These are phyloP conservation scores for Xylaria digitata DNA, from an alignment of 2,329 filamentous ascomycete genomes.

Conservation along the genomic window DNA sequence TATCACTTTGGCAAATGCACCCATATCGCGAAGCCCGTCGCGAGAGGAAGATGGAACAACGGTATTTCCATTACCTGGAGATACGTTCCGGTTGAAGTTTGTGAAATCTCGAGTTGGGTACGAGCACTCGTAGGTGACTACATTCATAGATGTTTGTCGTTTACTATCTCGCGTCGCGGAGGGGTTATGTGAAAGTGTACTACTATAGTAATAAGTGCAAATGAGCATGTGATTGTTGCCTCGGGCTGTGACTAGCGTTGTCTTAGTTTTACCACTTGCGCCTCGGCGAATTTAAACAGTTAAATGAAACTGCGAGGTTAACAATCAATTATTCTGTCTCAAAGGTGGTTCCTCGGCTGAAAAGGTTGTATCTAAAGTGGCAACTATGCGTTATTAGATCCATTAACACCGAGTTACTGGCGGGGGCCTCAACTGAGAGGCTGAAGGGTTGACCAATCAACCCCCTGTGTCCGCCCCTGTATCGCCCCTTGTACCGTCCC, in stretches of 20 bases:
- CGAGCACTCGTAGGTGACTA: too few species aligned
- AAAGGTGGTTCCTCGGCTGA: slow-evolving; percentile 18
- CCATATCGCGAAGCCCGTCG: too few species aligned
- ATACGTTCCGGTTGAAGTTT: too few species aligned
- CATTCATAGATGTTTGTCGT: too few species aligned
- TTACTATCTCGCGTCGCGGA: too few species aligned
- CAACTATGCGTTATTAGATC: not conserved
- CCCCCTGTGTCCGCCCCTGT: not conserved
- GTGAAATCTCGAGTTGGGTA: too few species aligned
- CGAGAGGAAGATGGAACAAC: too few species aligned
- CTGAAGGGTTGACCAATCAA: slow-evolving; percentile 18
- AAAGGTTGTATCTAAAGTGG: not conserved
- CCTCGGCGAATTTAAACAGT: slow-evolving; percentile 12
- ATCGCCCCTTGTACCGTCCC: too few species aligned
- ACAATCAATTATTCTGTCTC: not conserved
- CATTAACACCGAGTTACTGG: not conserved
- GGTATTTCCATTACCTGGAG: too few species aligned
- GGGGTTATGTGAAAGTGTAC: too few species aligned
- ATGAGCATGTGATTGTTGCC: slow-evolving; percentile 18
- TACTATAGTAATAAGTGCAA: not conserved
- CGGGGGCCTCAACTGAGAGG: not conserved
- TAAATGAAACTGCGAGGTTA: not conserved
- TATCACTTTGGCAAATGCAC: too few species aligned
- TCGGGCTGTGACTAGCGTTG: slow-evolving; percentile 9
- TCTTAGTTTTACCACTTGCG: not conserved